Evolutionary conservation across 2,329 filamentous ascomycete species (phyloP).

Genomic region (Pyrenochaeta sp.): DNA sequence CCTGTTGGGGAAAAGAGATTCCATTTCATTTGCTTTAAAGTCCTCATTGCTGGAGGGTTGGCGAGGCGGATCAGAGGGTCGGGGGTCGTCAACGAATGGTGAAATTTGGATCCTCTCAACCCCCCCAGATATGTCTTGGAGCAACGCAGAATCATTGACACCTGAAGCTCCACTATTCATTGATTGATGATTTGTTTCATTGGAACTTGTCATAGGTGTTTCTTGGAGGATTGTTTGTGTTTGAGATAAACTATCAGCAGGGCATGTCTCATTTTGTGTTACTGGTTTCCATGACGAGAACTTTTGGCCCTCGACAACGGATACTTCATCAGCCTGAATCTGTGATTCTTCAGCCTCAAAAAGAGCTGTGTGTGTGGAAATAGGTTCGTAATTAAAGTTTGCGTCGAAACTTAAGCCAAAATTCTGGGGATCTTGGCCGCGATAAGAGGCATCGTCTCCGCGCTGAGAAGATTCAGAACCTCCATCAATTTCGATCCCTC

Average conservation of each 20-base stretch:
- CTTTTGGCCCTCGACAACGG: not conserved
- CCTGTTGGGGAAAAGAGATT: not conserved
- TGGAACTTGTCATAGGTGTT: no score
- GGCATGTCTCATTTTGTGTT: not conserved
- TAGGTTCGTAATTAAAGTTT: not conserved
- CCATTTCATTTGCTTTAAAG: not conserved
- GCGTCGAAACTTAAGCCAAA: not conserved
- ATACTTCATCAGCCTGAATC: not conserved
- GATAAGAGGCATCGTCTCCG: not conserved
- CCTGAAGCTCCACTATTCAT: no score
- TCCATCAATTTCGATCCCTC: not conserved
- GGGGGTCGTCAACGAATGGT: not conserved
- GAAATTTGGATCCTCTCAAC: not conserved
- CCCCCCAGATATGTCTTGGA: not conserved
- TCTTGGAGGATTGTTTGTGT: no score
- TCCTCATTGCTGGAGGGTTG: not conserved
- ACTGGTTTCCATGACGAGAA: not conserved
- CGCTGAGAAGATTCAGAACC: not conserved
- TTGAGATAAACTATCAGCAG: not conserved
- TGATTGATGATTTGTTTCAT: no score
- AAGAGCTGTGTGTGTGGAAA: no score
- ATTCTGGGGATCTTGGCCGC: not conserved
- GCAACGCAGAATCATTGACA: not conserved
- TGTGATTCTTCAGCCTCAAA: no score
- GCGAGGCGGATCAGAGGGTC: not conserved